Evolutionary conservation across 805 yeast species (phyloP).

Genomic region (Wickerhamiella qilinensis): DNA sequence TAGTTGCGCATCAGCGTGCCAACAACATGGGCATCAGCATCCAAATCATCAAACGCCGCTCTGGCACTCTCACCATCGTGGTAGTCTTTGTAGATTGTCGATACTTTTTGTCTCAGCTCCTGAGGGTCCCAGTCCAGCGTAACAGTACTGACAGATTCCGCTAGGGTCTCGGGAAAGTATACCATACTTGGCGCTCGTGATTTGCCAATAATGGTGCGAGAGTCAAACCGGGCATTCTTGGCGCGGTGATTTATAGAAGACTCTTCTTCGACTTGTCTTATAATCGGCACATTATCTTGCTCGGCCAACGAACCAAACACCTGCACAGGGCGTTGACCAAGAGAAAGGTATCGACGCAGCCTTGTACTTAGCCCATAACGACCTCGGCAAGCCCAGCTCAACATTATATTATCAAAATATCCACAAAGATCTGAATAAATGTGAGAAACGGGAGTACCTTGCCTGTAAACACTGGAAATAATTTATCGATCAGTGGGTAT

Average conservation of each 20-base stretch:
- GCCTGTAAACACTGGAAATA: too few species aligned
- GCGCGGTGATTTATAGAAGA: not conserved
- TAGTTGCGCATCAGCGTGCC: constrained; percentile 71
- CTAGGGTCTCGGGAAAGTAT: constrained; percentile 37
- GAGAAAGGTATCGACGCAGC: too few species aligned
- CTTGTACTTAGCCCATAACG: too few species aligned
- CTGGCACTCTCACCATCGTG: constrained; percentile 38
- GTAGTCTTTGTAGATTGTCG: constrained; percentile 35
- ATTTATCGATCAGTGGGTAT: too few species aligned
- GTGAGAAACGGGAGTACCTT: too few species aligned
- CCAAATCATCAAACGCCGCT: constrained; percentile 22
- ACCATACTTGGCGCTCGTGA: constrained; percentile 33
- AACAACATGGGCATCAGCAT: constrained; percentile 65
- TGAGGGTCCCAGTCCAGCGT: constrained; percentile 50
- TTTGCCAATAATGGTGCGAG: constrained; percentile 40
- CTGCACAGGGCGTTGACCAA: too few species aligned
- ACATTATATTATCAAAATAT: too few species aligned
- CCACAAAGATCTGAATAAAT: too few species aligned
- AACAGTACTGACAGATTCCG: constrained; percentile 45
- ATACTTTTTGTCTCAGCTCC: constrained; percentile 44
- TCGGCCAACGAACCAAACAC: constrained; percentile 3
- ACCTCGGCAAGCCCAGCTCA: too few species aligned
- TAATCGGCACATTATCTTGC: constrained; percentile 3
- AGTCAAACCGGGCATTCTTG: constrained; percentile 12
- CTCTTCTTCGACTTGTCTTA: constrained; percentile 1